Conservation (phyloP, 108 stramenopile species). For the Cylindrotheca fusiformis region DNA sequence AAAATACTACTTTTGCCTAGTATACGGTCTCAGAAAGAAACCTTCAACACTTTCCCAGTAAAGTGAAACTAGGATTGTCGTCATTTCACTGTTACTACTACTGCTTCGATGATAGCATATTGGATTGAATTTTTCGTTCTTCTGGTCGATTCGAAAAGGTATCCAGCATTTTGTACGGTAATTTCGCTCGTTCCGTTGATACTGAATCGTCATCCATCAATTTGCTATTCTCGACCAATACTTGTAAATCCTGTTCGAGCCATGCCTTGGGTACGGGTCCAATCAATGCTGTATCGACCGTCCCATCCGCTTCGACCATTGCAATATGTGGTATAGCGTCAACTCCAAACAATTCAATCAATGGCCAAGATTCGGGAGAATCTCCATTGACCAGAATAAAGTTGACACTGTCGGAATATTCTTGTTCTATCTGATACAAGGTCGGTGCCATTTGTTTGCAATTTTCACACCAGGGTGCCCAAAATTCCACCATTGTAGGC, state of each 20-base stretch:
- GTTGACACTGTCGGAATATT: constrained; percentile 66
- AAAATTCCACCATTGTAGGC: constrained; percentile 82
- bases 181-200: neutral
- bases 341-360: constrained; percentile 72
- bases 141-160: constrained; percentile 63
- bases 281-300: constrained; percentile 84
- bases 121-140: constrained; percentile 18
- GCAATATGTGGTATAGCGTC: constrained; percentile 86
- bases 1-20: no score
- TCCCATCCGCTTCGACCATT: constrained; percentile 58
- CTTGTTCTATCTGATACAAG: constrained; percentile 50
- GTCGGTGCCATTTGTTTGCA: constrained; percentile 74
- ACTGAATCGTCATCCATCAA: neutral
- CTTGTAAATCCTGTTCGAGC: constrained; percentile 67
- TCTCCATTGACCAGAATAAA: constrained; percentile 80
- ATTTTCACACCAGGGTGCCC: constrained; percentile 86
- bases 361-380: constrained; percentile 50
- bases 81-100: no score
- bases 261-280: constrained; percentile 71
- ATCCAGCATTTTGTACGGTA: constrained; percentile 79
- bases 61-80: no score
- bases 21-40: no score
- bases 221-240: constrained; percentile 47
- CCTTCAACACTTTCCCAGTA: no score
- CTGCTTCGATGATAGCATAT: no score